Evolutionary conservation across 2,329 filamentous ascomycete species (phyloP), one percentile per base, ranked within the genome.

Genomic region (Xylariomycetidae sp.): DNA sequence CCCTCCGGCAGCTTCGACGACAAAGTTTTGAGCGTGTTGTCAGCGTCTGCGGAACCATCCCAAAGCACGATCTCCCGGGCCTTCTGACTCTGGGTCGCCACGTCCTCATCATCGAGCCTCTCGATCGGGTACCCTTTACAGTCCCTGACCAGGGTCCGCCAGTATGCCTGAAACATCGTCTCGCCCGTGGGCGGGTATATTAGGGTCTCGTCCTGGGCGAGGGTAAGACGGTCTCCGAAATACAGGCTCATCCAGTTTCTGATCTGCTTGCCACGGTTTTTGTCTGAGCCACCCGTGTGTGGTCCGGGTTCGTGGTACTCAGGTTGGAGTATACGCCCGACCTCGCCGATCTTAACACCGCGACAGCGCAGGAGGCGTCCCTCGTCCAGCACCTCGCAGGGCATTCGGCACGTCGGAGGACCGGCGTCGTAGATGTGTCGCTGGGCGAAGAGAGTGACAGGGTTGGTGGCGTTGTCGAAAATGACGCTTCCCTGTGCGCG

Each of bases 81-180:
- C 12, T 31, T 14, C n/a, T 20, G 22, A 9, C 31, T 29, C 5
- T 36, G 28, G 27, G 28, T 16, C 25, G 27, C 28, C 6, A 36
- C 23, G 6, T 31, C 29, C n/a, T 27, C 28, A 9, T 9, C n/a
- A 6, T 16, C 22, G 10, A 36, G 34, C 14, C 28, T 29, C 8
- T 16, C 3, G 3, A 30, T 31, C 14, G 34, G 27, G 26, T 36
- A 31, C 6, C 22, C 16, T n/a, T 16, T 27, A 18, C 28, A 36
- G 25, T 36, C 34, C 28, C 31, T 36, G 22, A 31, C 34, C 4
- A 36, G 16, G 3, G 34, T 36, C 23, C 34, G 27, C 28, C 22
- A 36, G 22, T 14, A 36, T 9, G 34, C 34, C 12, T 29, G 34
- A 25, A 27, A 36, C 10, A 31, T 22, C 13, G 28, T 16, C 11